Conservation (phyloP, 2,329 filamentous ascomycete genomes). For the Fusarium burgessii region DNA sequence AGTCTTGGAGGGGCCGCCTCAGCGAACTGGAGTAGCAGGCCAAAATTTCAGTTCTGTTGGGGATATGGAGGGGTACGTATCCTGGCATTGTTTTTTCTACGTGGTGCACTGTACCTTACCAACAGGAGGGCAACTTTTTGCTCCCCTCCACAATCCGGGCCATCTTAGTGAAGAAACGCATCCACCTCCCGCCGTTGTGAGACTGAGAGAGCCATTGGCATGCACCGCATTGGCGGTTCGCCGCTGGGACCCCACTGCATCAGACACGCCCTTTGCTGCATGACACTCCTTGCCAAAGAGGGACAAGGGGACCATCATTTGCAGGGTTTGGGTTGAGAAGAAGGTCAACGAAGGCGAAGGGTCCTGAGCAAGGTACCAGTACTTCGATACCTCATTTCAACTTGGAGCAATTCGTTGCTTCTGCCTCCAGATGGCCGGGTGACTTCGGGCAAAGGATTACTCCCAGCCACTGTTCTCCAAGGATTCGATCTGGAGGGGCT, state of each 20-base stretch:
- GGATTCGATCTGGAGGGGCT: slow-evolving; percentile 29
- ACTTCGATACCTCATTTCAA: slow-evolving; percentile 23
- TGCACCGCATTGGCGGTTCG: slow-evolving; percentile 46
- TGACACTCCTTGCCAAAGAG: slow-evolving; percentile 32
- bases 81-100: slow-evolving; percentile 37
- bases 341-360: slow-evolving; percentile 39
- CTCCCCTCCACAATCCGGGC: slow-evolving; percentile 42
- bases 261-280: slow-evolving; percentile 43
- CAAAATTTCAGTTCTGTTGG: slow-evolving; percentile 58
- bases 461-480: slow-evolving; percentile 16
- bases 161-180: slow-evolving; percentile 41
- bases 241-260: slow-evolving; percentile 44
- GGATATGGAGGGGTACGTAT: slow-evolving; percentile 53
- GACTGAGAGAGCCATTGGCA: slow-evolving; percentile 44
- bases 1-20: slow-evolving; percentile 45
- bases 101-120: slow-evolving; percentile 9
- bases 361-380: slow-evolving; percentile 41
- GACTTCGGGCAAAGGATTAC: slow-evolving; percentile 42
- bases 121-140: slow-evolving; percentile 33
- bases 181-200: slow-evolving; percentile 42
- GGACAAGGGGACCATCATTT: slow-evolving; percentile 35
- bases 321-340: slow-evolving; percentile 38
- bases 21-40: slow-evolving; percentile 46
- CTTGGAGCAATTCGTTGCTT: slow-evolving; percentile 7
- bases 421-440: slow-evolving; percentile 33